Percentiles rank a stretch among this genome's conserved stretches.
These are phyloP conservation scores for Daldinia concentrica DNA, from an alignment of 495 filamentous ascomycete genomes.

Conservation along the genomic window DNA sequence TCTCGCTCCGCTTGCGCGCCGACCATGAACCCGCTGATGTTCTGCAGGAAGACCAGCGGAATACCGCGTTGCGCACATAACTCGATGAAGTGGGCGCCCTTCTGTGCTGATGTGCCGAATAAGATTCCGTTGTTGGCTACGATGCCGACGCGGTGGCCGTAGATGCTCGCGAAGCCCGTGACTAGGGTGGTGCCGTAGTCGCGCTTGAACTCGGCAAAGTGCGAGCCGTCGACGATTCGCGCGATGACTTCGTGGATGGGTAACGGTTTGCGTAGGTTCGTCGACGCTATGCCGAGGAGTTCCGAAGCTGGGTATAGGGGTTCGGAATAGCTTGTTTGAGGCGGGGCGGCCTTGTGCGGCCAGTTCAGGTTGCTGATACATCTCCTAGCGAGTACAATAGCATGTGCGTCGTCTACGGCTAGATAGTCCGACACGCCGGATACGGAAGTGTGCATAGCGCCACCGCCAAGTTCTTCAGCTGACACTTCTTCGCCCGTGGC, in stretches of 20 bases:
- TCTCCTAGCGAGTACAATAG: conserved; percentile 84
- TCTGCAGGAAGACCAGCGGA: conserved; percentile 92
- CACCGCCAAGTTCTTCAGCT: conserved; percentile 93
- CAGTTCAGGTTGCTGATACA: conserved; percentile 91
- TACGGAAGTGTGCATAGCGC: conserved; percentile 87
- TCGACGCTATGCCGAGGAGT: conserved; percentile 85
- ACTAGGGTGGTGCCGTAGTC: conserved; percentile 91
- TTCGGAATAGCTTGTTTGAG: conserved; percentile 58
- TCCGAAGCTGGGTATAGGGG: conserved; percentile 85
- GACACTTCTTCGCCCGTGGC: conserved; percentile 94
- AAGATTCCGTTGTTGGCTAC: conserved; percentile 97
- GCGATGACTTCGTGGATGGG: conserved; percentile 92
- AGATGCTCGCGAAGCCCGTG: conserved; percentile 90
- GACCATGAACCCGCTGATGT: conserved; percentile 98
- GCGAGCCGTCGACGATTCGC: conserved; percentile 88
- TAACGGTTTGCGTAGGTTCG: conserved; percentile 84
- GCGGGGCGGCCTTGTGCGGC: conserved; percentile 54
- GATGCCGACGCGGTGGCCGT: conserved; percentile 91
- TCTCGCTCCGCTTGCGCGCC: conserved; percentile 90
- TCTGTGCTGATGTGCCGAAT: conserved; percentile 90
- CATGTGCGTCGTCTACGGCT: conserved; percentile 93
- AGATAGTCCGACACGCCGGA: conserved; percentile 97
- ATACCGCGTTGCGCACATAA: conserved; percentile 92
- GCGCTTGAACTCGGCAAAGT: conserved; percentile 94
- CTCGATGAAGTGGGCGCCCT: conserved; percentile 98